Base-by-base conservation (phyloP, 163 green algal genomes). In the Smithsoniella earleae region DNA sequence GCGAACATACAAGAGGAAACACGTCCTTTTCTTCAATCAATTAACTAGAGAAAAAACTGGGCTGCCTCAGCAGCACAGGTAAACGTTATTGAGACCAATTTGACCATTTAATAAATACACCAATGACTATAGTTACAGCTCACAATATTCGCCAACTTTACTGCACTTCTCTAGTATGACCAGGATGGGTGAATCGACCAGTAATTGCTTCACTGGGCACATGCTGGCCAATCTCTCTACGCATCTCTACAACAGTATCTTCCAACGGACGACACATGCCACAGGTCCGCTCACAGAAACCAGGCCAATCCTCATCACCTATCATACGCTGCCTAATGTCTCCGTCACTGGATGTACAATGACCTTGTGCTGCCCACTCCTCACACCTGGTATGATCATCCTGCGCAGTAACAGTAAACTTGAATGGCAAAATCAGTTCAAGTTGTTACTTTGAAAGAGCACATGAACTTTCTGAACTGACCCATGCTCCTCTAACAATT, bases 251-350 rank as follows among this genome's bases (percentile, higher is more conserved):
- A 0, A 69, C 58, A 30, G 58, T 69, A 6, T 69, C 58, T 34
- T 69, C 58, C 18, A 69, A 33, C n/a, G 58, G 58, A 30, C 58
- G 20, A 33, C 58, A 69, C 16, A 43, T 31, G 20, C 34, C 58
- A 33, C 58, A 69, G 18, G 58, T 69, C 27, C 25, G 20, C 58
- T 69, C 58, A 36, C 58, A 69, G 2, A 69, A 69, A 16, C 58
- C 58, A 0, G 58, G 20, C 58, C 58, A 69, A 33, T 40, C n/a
- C 58, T 37, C 58, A 13, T 69, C 58, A n/a, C 58, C 58, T 36
- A 69, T 69, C 58, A 69, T 69, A 33, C 58, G 58, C 25, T 69
- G 30, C 16, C 58, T 30, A 6, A 69, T 30, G 25, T 69, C 20
- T 30, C 22, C 22, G 25, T 69, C 25, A 6, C 27, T n/a, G 16